Conservation (phyloP, 1,139 yeast species). For the Lodderomyces orthopsilosis region DNA sequence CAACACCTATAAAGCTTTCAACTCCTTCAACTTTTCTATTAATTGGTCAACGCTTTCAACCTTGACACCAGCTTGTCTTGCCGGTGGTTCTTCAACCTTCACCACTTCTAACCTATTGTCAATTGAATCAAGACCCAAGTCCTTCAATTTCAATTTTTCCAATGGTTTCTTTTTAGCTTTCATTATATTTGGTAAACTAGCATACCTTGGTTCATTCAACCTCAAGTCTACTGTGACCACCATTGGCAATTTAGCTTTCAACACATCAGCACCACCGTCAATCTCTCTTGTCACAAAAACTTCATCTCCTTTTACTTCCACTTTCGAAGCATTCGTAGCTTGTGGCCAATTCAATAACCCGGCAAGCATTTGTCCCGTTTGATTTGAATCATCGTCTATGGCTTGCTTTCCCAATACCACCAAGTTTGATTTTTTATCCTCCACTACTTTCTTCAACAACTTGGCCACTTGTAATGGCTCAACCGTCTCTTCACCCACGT, state of each 20-base stretch:
- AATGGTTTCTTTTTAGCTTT: constrained; percentile 97
- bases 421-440: constrained; percentile 68
- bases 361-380: constrained; percentile 97
- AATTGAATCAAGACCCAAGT: constrained; percentile 60
- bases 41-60: constrained; percentile 82
- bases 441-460: constrained; percentile 70
- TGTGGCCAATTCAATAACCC: constrained; percentile 96
- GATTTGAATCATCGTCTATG: constrained; percentile 91
- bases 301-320: constrained; percentile 52
- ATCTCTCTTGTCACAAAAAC: constrained; percentile 86
- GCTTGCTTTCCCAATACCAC: constrained; percentile 94
- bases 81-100: constrained; percentile 81
- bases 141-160: constrained; percentile 65
- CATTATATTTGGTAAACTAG: constrained; percentile 92
- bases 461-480: constrained; percentile 95
- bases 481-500: constrained; percentile 70
- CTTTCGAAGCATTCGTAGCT: constrained; percentile 93
- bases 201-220: constrained; percentile 91
- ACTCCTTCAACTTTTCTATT: constrained; percentile 71
- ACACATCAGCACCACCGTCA: constrained; percentile 90
- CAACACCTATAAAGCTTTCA: constrained; percentile 34
- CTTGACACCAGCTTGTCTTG: constrained; percentile 76
- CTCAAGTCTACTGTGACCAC: constrained; percentile 90
- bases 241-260: constrained; percentile 76
- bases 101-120: constrained; percentile 64